Evolutionary conservation across 805 yeast species (phyloP).

Genomic region (Ogataea zsoltii): DNA sequence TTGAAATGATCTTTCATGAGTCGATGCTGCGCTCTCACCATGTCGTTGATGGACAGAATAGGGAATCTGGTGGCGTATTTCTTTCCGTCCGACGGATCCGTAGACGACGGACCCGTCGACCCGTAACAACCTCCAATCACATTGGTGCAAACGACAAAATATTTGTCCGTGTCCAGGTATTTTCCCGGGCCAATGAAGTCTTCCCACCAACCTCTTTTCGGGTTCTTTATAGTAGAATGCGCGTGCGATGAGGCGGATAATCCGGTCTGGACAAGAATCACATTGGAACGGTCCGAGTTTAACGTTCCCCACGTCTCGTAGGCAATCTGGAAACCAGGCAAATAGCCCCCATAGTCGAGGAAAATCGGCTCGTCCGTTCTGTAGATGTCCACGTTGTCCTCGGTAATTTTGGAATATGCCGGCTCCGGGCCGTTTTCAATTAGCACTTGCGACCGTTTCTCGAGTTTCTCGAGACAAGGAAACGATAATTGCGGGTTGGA

Average conservation of each 20-base stretch:
- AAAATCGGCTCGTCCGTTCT: conserved; percentile 58
- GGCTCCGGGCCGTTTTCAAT: conserved; percentile 84
- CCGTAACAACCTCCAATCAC: conserved; percentile 96
- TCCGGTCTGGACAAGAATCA: conserved; percentile 84
- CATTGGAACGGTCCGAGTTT: conserved; percentile 63
- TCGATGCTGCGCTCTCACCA: conserved; percentile 85
- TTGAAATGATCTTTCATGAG: conserved; percentile 63
- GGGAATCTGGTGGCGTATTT: conserved; percentile 89
- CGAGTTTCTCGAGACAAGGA: conserved; percentile 83
- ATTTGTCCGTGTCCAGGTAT: conserved; percentile 78
- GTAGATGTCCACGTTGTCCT: conserved; percentile 65
- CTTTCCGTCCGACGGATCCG: conserved; percentile 64
- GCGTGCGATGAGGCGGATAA: conserved; percentile 94
- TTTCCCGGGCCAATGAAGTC: conserved; percentile 83
- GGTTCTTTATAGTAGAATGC: conserved; percentile 68
- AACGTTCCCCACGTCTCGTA: conserved; percentile 90
- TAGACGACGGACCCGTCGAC: conserved; percentile 87
- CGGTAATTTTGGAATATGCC: conserved; percentile 64
- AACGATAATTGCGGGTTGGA: conserved; percentile 71
- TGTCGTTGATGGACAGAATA: conserved; percentile 79
- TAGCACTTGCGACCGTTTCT: conserved; percentile 46
- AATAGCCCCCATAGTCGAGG: conserved; percentile 78
- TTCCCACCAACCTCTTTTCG: conserved; percentile 94
- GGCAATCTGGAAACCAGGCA: conserved; percentile 79
- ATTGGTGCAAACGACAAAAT: conserved; percentile 84